Percentiles rank a stretch among this genome's conserved stretches.
Evolutionary conservation across 208 protist species (phyloP).

Genomic region (Trypanosoma melophagium): DNA sequence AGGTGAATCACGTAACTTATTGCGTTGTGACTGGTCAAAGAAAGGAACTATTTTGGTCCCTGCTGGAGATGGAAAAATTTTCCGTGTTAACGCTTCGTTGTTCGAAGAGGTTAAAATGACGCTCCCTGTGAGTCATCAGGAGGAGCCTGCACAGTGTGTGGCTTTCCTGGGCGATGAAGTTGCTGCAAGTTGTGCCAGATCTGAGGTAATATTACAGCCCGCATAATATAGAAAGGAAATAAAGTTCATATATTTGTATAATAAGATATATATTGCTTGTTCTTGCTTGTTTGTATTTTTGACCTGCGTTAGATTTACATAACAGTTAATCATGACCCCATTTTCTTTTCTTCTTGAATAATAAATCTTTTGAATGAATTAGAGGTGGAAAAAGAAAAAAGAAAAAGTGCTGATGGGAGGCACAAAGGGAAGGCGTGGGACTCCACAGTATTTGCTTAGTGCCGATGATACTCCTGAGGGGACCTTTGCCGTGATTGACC

Average conservation of each 20-base stretch:
- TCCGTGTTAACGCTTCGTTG: constrained; percentile 9
- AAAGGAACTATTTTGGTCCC: constrained; percentile 22
- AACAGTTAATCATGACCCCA: background rate
- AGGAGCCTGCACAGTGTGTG: constrained; percentile 32
- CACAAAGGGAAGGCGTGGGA: constrained; percentile 35
- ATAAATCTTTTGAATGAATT: background rate
- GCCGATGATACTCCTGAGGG: constrained; percentile 44
- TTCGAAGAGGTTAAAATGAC: constrained; percentile 1
- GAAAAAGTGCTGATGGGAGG: background rate
- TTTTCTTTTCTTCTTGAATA: background rate
- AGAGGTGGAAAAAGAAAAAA: constrained; percentile 1
- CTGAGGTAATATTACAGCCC: constrained; percentile 34
- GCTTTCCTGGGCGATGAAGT: constrained; percentile 31
- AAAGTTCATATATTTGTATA: background rate
- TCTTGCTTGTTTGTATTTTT: background rate
- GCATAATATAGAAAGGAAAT: background rate
- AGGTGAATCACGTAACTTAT: constrained; percentile 37
- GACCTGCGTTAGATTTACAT: background rate
- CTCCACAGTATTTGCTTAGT: constrained; percentile 58
- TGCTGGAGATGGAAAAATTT: constrained; percentile 18
- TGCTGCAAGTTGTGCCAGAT: constrained; percentile 37
- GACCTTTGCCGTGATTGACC: constrained; percentile 82
- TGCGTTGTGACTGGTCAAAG: constrained; percentile 43
- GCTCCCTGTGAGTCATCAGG: constrained; percentile 15
- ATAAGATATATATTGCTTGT: background rate